Base-by-base conservation (phyloP, 345 rosid species). In the Boechera retrofracta region DNA sequence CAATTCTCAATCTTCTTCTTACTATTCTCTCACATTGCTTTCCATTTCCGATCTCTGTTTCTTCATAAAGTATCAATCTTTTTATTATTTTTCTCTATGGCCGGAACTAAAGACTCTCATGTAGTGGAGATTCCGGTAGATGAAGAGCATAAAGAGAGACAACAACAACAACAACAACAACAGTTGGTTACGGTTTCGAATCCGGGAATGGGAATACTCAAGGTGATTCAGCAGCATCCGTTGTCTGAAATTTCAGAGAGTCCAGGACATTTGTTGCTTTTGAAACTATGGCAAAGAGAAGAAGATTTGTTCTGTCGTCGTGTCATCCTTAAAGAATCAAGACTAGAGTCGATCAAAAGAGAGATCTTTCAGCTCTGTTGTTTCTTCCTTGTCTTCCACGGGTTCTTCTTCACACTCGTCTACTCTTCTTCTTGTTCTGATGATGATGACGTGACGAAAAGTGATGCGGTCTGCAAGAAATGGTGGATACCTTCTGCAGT, bases 251-350 rank as follows among this genome's bases (percentile, higher is more conserved):
- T 96, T 79, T 96, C 98, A 29, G 79, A 78, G 54, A 86, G 93
- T 82, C 98, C 99, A 1, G 99, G 99, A 42, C 98, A 96, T 74
- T 83, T 93, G 21, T 81, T 96, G 79, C 99, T 93, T 24, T 83
- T 93, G 60, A 93, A 96, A 78, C 83, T 93, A 36, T 90, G 98
- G 98, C 95, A 93, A 72, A 84, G 99, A 79, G 99, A 96, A 48
- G 98, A 96, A 78, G 82, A 85, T 44, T 77, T 84, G 21, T 87
- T 85, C 53, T 75, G 86, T 36, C 87, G 90, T 6, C 81, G 84
- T 29, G 85, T 88, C 3, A 71, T 83, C 0, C 76, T 71, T 0
- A 93, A 82, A 73, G 98, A 93, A 78, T 82, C 89, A 0, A 86
- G 92, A 69, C 82, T 96, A 13, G 93, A 89, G 53, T 87, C 95